Conservation (phyloP, 164 flowering plant genomes). For the Magnolia changhungtana region DNA sequence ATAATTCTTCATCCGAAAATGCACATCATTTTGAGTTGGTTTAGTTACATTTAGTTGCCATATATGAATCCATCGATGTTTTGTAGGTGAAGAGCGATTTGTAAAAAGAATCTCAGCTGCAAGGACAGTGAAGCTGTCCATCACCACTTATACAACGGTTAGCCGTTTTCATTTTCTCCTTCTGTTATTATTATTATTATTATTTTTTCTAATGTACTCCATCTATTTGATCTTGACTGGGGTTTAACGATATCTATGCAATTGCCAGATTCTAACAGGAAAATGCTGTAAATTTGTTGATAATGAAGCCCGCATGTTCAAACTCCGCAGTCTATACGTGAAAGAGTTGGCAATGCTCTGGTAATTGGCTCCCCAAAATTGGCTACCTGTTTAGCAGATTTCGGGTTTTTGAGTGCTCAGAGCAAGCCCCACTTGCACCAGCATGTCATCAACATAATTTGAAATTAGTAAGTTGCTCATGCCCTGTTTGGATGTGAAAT, state of each 20-base stretch:
- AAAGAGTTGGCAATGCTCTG: background rate
- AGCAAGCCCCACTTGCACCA: no score
- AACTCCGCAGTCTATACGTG: conserved; percentile 7
- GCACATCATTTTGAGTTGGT: background rate
- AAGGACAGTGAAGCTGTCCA: background rate
- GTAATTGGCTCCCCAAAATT: background rate
- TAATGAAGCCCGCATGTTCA: background rate
- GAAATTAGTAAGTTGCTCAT: no score
- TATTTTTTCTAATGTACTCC: background rate
- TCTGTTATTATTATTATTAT: background rate
- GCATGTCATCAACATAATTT: no score
- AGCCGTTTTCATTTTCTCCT: background rate
- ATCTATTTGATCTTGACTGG: background rate
- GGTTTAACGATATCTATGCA: background rate
- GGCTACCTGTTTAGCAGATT: background rate
- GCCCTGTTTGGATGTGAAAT: no score
- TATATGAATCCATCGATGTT: background rate
- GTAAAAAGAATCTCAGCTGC: conserved; percentile 1
- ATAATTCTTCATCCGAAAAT: background rate
- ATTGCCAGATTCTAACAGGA: conserved; percentile 6
- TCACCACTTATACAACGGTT: conserved; percentile 2
- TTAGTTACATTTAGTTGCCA: background rate
- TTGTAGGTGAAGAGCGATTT: conserved; percentile 9
- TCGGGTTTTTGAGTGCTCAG: no score
- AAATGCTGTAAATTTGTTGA: conserved; percentile 12